Percentiles rank a stretch among this genome's conserved stretches.
phyloP scores from a whole-genome alignment of 345 rosid species.

The Balakata baccata region DNA sequence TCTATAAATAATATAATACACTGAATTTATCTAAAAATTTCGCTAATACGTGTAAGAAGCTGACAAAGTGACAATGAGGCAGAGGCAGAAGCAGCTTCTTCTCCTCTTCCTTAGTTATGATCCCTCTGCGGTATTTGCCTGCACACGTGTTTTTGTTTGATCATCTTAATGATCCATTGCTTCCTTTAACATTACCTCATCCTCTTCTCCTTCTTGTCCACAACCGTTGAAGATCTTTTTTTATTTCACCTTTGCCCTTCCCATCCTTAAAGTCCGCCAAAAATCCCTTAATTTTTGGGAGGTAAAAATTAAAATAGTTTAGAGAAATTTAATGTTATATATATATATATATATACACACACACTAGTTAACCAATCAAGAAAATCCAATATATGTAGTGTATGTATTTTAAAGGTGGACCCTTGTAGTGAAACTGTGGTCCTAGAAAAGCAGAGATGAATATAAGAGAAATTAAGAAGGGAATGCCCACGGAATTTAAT shows the following conservation, averaged over 20 bases:
- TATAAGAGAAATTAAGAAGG: background rate
- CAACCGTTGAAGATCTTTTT: too few species aligned
- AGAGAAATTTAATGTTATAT: too few species aligned
- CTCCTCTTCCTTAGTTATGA: background rate
- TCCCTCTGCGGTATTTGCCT: background rate
- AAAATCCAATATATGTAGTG: background rate
- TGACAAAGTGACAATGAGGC: constrained; percentile 18
- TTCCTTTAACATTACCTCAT: constrained; percentile 6
- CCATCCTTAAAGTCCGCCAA: constrained; percentile 15
- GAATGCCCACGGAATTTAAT: too few species aligned
- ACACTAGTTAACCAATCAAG: background rate
- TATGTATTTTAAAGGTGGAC: background rate
- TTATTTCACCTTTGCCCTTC: background rate
- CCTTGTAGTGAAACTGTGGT: constrained; percentile 18
- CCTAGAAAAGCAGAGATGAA: constrained; percentile 6
- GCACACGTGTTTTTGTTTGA: background rate
- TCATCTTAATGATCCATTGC: background rate
- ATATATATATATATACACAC: too few species aligned
- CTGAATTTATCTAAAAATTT: too few species aligned
- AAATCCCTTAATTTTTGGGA: background rate
- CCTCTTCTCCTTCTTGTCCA: background rate
- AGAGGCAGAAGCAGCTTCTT: background rate
- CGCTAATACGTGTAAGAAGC: background rate
- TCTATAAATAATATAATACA: too few species aligned
- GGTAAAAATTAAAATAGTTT: too few species aligned